Evolutionary conservation across 2,329 filamentous ascomycete species (phyloP), one percentile per base, ranked within the genome.

Genomic region (Cladobotryum protrusum): DNA sequence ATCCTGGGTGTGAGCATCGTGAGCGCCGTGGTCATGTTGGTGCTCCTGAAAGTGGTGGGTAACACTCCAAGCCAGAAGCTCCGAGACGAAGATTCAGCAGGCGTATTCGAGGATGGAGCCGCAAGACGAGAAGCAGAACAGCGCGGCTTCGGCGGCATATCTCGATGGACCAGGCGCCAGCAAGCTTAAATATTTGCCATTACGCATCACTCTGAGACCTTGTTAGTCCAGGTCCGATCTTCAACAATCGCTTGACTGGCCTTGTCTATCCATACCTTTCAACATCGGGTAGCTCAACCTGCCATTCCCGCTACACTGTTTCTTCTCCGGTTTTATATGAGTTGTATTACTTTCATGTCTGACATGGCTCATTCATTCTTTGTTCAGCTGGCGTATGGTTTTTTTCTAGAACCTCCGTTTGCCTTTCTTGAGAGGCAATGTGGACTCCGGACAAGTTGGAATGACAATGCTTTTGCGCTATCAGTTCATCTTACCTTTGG

Each of bases 1-100:
- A 96, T 96, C 49, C 70, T 96, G 17, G 82, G 80, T 54, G 71
- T 83, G 45, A 95, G 89, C 68, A 91, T 95, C 45, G 56, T 85
- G 4, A 86, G 85, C 59, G 85, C 85, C 40, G 71, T 83, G 18
- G 62, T 75, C 50, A 91, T 93, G 85, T 80, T 82, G 45, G 60
- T 82, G 15, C 67, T 89, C 50, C 68, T 95, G 37, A 83, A 62
- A 63, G 65, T 77, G 29, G 70, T 82, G 51, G 81, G 79, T 17
- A 80, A 81, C 57, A 62, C 72, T 36, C 74, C 74, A 1, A 76
- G 70, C 60, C 66, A 64, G 33, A 79, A 76, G 62, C 67, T 75
- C 37, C 56, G 64, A 29, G 64, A 66, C 9, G 60, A 48, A 20
- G 68, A 75, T 40, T 66, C 67, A 1, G 63, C 63, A 2, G 72